Conservation (phyloP, 192 early-diverging fungal genomes). For the Fimicolochytrium jonesii region DNA sequence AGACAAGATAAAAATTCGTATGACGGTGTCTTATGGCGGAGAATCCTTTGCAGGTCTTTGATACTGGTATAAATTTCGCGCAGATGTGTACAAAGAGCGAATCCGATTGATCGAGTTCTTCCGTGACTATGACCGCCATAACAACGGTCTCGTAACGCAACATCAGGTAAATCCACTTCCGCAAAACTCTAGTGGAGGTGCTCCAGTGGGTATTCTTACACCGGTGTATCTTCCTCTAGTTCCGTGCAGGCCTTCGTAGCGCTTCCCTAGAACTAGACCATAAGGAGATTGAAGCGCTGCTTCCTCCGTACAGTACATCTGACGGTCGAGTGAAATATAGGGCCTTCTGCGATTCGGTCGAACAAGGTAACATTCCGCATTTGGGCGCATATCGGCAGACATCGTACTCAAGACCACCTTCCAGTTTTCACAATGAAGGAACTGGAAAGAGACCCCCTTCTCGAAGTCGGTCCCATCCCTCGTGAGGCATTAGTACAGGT, state of each 20-base stretch:
- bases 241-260: slow-evolving; percentile 40
- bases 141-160: slow-evolving; percentile 44
- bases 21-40: too few relatives aligned
- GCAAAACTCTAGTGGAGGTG: too few relatives aligned
- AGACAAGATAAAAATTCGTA: slow-evolving; percentile 45
- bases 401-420: background rate
- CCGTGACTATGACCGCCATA: slow-evolving; percentile 54
- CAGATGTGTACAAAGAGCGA: slow-evolving; percentile 52
- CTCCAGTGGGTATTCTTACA: too few relatives aligned
- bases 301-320: slow-evolving; percentile 30
- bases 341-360: slow-evolving; percentile 40
- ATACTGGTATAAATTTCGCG: too few relatives aligned
- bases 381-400: background rate
- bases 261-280: slow-evolving; percentile 30
- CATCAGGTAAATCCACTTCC: slow-evolving; percentile 40
- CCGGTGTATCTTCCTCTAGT: slow-evolving; percentile 21
- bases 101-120: slow-evolving; percentile 54
- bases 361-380: too few relatives aligned
- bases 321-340: slow-evolving; percentile 43
- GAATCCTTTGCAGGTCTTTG: too few relatives aligned
- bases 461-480: slow-evolving; percentile 42
- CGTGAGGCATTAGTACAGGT: slow-evolving; percentile 39
- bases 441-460: slow-evolving; percentile 43
- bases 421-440: slow-evolving; percentile 51
- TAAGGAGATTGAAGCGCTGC: slow-evolving; percentile 31